Percentiles rank a stretch among this genome's conserved stretches.
Conservation (phyloP, 257 asterid species). For the Mitragyna speciosa region DNA sequence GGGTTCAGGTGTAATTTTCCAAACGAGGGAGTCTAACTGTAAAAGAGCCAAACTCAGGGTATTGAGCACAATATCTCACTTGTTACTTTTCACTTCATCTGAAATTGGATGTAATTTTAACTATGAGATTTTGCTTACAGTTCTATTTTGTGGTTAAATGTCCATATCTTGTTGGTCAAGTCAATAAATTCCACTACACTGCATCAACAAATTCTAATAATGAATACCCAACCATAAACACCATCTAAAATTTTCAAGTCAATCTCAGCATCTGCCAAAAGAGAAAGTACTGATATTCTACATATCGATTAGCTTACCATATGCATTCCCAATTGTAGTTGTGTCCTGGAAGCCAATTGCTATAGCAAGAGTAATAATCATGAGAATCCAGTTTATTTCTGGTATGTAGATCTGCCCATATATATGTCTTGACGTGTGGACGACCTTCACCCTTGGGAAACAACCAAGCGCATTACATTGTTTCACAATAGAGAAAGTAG, state of each 20-base stretch:
- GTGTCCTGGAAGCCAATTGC: slow-evolving; percentile 61
- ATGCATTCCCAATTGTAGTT: slow-evolving; percentile 63
- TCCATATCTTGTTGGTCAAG: background rate
- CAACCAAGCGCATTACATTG: slow-evolving; percentile 67
- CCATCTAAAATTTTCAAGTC: background rate
- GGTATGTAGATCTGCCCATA: slow-evolving; percentile 68
- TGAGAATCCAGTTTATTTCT: slow-evolving; percentile 66
- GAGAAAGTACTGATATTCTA: background rate
- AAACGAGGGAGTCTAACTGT: background rate
- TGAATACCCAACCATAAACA: background rate
- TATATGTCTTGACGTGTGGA: slow-evolving; percentile 60
- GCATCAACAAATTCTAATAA: background rate
- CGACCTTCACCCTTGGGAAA: slow-evolving; percentile 63
- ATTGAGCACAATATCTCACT: background rate
- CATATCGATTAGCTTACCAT: slow-evolving; percentile 41
- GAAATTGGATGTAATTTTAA: background rate
- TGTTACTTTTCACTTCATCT: background rate
- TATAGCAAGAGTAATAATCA: slow-evolving; percentile 56
- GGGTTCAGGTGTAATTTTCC: background rate
- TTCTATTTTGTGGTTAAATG: background rate
- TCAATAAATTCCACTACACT: background rate
- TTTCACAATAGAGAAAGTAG: slow-evolving; percentile 67
- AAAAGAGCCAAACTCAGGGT: background rate
- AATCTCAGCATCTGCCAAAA: background rate
- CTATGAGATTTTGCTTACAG: background rate